Conservation (phyloP, 1,284 basidiomycete species). For the Apiotrichum domesticum region DNA sequence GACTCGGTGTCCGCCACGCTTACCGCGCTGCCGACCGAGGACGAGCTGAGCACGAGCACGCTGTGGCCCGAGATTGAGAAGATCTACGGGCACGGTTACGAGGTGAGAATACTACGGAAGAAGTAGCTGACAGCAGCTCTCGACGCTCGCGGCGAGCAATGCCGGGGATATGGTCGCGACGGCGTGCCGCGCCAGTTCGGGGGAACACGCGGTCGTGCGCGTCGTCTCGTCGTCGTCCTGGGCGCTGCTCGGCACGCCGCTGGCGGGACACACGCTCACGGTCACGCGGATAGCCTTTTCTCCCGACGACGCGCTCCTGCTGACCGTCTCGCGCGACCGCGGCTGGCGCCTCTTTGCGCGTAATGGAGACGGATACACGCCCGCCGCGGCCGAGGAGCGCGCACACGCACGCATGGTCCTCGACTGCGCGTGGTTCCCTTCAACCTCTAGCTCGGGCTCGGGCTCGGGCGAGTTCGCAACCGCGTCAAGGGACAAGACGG, state of each 20-base stretch:
- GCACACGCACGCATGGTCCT: constrained; percentile 90
- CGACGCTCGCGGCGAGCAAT: constrained; percentile 67
- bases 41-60: constrained; percentile 68
- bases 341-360: constrained; percentile 78
- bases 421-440: constrained; percentile 76
- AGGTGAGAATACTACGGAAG: constrained; percentile 52
- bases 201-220: constrained; percentile 84
- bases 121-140: constrained; percentile 54
- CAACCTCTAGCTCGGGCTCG: too few relatives aligned
- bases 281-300: constrained; percentile 87
- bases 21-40: constrained; percentile 51
- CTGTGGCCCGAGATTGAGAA: constrained; percentile 98
- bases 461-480: constrained; percentile 71
- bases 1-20: constrained; percentile 44
- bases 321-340: constrained; percentile 86
- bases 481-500: constrained; percentile 92
- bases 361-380: constrained; percentile 51
- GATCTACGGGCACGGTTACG: constrained; percentile 95
- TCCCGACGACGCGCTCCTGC: constrained; percentile 66
- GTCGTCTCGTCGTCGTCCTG: constrained; percentile 68
- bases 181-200: constrained; percentile 77
- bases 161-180: constrained; percentile 73
- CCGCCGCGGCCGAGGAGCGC: constrained; percentile 62
- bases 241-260: constrained; percentile 54
- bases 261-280: constrained; percentile 72